A percentile compares a stretch with the other conserved stretches of the same genome.
Evolutionary conservation across 129 eudicot species (phyloP).

Genomic region (Arctium minus): DNA sequence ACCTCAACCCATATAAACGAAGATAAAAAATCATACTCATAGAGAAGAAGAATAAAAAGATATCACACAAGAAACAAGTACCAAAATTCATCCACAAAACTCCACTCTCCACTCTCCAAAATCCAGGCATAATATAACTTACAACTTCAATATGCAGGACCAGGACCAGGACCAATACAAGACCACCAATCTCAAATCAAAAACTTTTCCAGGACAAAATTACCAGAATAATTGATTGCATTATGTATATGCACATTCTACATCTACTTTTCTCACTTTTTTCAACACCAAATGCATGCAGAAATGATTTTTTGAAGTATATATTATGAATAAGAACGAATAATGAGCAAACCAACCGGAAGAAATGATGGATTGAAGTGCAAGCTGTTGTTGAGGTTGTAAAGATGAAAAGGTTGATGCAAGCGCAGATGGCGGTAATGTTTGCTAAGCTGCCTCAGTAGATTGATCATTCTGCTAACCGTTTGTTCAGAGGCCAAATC

Average conservation of each 20-base stretch:
- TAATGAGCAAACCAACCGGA: constrained; percentile 26
- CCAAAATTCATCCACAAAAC: constrained; percentile 7
- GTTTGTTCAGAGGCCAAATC: constrained; percentile 94
- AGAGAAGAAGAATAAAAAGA: not conserved
- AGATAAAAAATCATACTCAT: not conserved
- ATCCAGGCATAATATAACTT: not conserved
- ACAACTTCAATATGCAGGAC: constrained; percentile 13
- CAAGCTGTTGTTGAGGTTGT: constrained; percentile 93
- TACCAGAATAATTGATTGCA: constrained; percentile 13
- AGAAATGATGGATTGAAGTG: constrained; percentile 79
- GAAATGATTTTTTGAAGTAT: constrained; percentile 13
- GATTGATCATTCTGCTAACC: constrained; percentile 65
- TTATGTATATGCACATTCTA: constrained; percentile 41
- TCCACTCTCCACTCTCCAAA: constrained; percentile 26
- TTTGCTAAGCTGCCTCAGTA: constrained; percentile 88
- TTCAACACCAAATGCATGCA: constrained; percentile 31
- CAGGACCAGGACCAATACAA: constrained; percentile 11
- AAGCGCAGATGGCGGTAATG: constrained; percentile 71
- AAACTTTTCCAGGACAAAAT: constrained; percentile 10
- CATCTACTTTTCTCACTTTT: constrained; percentile 16
- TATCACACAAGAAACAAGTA: not conserved
- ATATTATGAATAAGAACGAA: constrained; percentile 18
- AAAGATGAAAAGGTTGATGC: constrained; percentile 86
- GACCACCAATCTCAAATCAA: constrained; percentile 11
- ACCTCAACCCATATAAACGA: not conserved